Evolutionary conservation across 2,329 filamentous ascomycete species (phyloP), one percentile per base, ranked within the genome.

Genomic region (Calonectria naviculata): DNA sequence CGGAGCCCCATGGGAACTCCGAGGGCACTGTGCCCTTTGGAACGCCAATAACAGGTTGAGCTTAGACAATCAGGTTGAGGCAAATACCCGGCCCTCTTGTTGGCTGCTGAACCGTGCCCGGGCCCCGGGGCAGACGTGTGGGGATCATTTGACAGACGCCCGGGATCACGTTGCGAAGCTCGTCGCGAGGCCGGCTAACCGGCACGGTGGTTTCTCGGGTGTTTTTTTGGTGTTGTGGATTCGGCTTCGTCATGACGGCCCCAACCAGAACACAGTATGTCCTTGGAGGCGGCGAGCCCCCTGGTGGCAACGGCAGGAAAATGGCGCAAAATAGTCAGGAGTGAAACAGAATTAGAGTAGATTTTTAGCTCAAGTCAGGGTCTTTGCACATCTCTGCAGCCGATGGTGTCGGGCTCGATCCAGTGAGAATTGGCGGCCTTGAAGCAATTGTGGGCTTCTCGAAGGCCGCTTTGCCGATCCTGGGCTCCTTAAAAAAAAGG

Each of bases 121-220:
- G 31, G 52, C 31, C 52, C 31, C 52, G 13, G 52, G 31, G 21
- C 24, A 15, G 63, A 34, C 24, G 64, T 67, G 29, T 56, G 52
- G 52, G 42, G 64, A 34, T 29, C 26, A 60, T 41, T 58, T 58
- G 52, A 38, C 52, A 38, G 31, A 19, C 34, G 52, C 24, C 52
- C 52, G 52, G 52, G 60, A 63, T 46, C 60, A 63, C 38, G 60
- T 47, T 15, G 41, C 42, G 17, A 49, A 29, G 44, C 31, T 21
- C 21, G 42, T 44, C 36, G 42, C 26, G 46, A 60, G 44, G 44
- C 44, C 62, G 67, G 62, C 54, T 62, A 66, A 36, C 38, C 67
- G 67, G 67, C 67, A 70, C 67, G 67, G 67, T 66, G 31, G 34
- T 70, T 70, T 70, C 67, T 70, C 67, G 67, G 67, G 56, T 17